These are phyloP conservation scores for Pseudogymnoascus sp. DNA, from an alignment of 2,329 filamentous ascomycete species.

Conservation along the genomic window DNA sequence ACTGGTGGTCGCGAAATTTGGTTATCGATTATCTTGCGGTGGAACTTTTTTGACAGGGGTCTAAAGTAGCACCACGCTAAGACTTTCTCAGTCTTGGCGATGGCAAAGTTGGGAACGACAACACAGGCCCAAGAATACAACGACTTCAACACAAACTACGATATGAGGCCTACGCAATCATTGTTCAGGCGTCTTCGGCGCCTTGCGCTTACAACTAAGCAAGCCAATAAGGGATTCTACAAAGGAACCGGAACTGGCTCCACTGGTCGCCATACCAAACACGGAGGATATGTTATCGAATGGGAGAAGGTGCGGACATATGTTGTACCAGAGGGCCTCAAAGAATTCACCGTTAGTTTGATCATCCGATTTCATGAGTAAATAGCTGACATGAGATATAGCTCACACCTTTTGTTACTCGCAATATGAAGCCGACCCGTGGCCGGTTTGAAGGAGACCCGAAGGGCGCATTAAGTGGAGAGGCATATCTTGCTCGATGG, in stretches of 20 bases:
- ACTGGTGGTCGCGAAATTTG: conserved; percentile 5
- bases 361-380: background rate
- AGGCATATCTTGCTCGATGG: conserved; percentile 56
- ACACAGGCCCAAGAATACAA: background rate
- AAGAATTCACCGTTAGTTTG: conserved; percentile 59
- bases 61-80: background rate
- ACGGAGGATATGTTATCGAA: conserved; percentile 77
- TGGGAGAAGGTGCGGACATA: conserved; percentile 87
- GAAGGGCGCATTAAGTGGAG: conserved; percentile 52
- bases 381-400: conserved; percentile 30
- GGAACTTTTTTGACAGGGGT: conserved; percentile 11
- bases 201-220: conserved; percentile 80
- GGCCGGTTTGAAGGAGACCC: conserved; percentile 46
- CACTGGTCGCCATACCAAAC: conserved; percentile 77
- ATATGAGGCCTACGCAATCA: conserved; percentile 59
- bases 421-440: conserved; percentile 43
- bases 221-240: conserved; percentile 90
- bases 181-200: conserved; percentile 66
- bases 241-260: conserved; percentile 87
- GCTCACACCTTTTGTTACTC: conserved; percentile 74
- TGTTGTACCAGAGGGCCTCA: conserved; percentile 63
- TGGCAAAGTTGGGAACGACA: conserved; percentile 7
- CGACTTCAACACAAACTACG: conserved; percentile 6
- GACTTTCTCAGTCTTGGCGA: conserved; percentile 7
- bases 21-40: conserved; percentile 9